phyloP scores from a whole-genome alignment of 352 stramenopile species.

The Aphanomyces invadans region DNA sequence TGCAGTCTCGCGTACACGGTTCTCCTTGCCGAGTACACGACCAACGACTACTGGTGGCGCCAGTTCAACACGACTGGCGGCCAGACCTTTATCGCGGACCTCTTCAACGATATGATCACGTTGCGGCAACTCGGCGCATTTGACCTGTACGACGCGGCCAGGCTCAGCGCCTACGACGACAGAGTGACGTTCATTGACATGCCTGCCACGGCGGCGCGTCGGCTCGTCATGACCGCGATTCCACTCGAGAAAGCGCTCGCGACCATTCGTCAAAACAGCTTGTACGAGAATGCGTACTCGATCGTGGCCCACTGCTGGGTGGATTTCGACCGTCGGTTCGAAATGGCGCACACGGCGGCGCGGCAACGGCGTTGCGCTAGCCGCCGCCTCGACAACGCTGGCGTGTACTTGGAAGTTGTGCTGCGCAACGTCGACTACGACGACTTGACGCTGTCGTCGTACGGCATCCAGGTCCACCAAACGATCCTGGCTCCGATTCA shows the following conservation, averaged over 20 bases:
- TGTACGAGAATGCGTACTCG: conserved; percentile 8
- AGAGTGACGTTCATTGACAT: conserved; percentile 12
- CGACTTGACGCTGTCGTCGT: conserved; percentile 5
- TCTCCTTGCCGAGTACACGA: neutral
- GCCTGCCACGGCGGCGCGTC: neutral
- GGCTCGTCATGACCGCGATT: neutral
- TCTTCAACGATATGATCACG: neutral
- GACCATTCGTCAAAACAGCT: neutral
- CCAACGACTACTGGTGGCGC: conserved; percentile 23
- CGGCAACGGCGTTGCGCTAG: neutral
- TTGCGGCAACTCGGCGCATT: neutral
- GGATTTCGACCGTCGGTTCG: conserved; percentile 7
- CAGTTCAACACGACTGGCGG: conserved; percentile 13
- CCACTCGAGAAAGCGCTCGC: neutral
- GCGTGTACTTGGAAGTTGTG: conserved; percentile 14
- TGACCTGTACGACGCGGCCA: neutral
- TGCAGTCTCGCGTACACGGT: neutral
- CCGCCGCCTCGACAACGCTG: neutral
- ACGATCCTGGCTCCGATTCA: neutral
- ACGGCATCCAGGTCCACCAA: conserved; percentile 4
- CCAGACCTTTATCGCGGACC: conserved; percentile 15
- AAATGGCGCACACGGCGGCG: conserved; percentile 12
- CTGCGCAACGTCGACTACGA: conserved; percentile 12
- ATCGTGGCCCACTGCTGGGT: conserved; percentile 14
- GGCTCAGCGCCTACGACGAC: neutral